These are phyloP conservation scores for Sclerotinia spermophila DNA, from an alignment of 2,329 filamentous ascomycete species.

Conservation along the genomic window DNA sequence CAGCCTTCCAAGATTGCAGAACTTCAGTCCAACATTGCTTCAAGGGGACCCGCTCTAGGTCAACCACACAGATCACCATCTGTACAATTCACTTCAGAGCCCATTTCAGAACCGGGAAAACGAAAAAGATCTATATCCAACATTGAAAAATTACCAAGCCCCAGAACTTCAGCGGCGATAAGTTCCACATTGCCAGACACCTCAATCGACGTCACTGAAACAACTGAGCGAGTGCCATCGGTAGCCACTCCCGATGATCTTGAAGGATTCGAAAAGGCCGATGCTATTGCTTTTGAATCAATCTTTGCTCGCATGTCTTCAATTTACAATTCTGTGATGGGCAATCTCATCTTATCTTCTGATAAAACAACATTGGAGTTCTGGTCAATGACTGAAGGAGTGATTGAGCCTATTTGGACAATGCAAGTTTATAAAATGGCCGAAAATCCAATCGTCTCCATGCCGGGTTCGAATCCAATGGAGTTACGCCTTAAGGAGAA, in stretches of 20 bases:
- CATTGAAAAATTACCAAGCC: neutral
- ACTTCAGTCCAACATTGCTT: neutral
- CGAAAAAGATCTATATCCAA: neutral
- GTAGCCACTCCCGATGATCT: neutral
- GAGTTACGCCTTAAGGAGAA: constrained; percentile 30
- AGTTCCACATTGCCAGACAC: neutral
- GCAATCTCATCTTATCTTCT: constrained; percentile 32
- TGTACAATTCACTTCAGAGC: neutral
- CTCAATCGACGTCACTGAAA: neutral
- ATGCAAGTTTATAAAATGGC: constrained; percentile 26
- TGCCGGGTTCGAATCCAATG: constrained; percentile 34
- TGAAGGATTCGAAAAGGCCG: constrained; percentile 19
- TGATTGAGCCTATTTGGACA: constrained; percentile 21
- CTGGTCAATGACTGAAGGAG: constrained; percentile 20
- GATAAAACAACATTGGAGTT: constrained; percentile 30
- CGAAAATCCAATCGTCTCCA: constrained; percentile 31
- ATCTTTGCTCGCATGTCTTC: constrained; percentile 26
- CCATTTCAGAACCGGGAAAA: neutral
- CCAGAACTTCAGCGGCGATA: neutral
- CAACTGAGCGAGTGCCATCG: neutral
- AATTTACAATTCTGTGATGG: constrained; percentile 25
- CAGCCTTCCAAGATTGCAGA: neutral
- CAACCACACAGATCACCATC: neutral
- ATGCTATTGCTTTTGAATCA: constrained; percentile 22
- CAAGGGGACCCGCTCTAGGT: neutral